These are phyloP conservation scores for Escallonia herrerae DNA, from an alignment of 129 eudicot species.

Conservation along the genomic window DNA sequence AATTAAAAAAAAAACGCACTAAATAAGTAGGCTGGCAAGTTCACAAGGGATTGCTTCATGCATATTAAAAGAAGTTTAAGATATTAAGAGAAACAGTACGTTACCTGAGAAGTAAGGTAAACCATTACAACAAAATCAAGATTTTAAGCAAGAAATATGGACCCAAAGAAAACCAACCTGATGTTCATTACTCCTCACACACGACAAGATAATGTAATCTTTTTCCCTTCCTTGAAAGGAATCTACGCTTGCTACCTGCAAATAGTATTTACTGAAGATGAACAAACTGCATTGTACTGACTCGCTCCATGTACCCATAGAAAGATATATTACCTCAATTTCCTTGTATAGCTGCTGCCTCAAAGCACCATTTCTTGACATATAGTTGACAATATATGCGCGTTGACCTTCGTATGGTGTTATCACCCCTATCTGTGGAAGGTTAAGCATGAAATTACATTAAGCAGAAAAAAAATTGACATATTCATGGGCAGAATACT, in stretches of 20 bases:
- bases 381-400: constrained; percentile 88
- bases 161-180: constrained; percentile 46
- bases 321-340: constrained; percentile 55
- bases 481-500: not conserved
- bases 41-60: too few relatives aligned
- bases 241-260: constrained; percentile 93
- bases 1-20: too few relatives aligned
- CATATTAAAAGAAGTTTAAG: too few relatives aligned
- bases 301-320: too few relatives aligned
- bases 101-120: too few relatives aligned
- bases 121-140: not conserved
- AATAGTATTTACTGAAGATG: not conserved
- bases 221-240: constrained; percentile 95
- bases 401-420: constrained; percentile 97
- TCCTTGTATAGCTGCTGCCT: constrained; percentile 96
- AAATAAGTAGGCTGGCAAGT: too few relatives aligned
- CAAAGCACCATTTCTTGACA: constrained; percentile 90
- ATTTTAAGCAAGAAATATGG: not conserved
- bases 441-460: not conserved
- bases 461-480: not conserved
- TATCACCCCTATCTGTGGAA: constrained; percentile 79
- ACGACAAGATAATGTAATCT: constrained; percentile 83
- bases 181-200: constrained; percentile 94
- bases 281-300: too few relatives aligned
- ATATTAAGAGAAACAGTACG: too few relatives aligned